These are phyloP conservation scores for Boletus rex-veris DNA, from an alignment of 768 basidiomycete species.

Conservation along the genomic window DNA sequence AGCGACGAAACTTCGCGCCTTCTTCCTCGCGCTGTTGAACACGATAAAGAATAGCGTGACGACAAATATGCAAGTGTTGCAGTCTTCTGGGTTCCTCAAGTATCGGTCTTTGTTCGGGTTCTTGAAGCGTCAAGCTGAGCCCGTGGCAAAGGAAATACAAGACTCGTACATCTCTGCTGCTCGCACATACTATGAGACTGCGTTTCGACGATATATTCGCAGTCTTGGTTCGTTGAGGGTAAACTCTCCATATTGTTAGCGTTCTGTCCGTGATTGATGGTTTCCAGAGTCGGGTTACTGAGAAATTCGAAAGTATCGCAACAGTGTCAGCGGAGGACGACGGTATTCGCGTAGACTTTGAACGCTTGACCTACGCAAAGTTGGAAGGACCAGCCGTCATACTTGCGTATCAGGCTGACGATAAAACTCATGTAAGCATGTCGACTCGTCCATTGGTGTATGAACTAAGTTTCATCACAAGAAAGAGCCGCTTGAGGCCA, in stretches of 20 bases:
- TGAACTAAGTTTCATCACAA: constrained; percentile 28
- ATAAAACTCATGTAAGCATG: constrained; percentile 75
- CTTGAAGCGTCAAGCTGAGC: constrained; percentile 75
- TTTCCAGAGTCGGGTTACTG: constrained; percentile 57
- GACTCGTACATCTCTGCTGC: constrained; percentile 80
- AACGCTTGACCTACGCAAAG: constrained; percentile 62
- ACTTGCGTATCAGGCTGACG: constrained; percentile 85
- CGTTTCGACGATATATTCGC: constrained; percentile 84
- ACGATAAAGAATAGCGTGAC: constrained; percentile 81
- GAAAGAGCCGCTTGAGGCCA: constrained; percentile 82
- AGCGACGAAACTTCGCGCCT: constrained; percentile 81
- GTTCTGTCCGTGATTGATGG: background rate
- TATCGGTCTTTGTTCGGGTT: constrained; percentile 81
- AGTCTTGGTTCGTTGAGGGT: constrained; percentile 80
- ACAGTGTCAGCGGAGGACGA: constrained; percentile 41
- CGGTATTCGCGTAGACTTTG: constrained; percentile 40
- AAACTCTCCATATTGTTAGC: constrained; percentile 6
- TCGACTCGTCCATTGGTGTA: background rate
- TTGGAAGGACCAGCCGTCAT: constrained; percentile 80
- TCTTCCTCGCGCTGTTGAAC: constrained; percentile 80
- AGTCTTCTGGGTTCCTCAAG: constrained; percentile 82
- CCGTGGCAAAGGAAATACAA: constrained; percentile 84
- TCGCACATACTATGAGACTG: constrained; percentile 93
- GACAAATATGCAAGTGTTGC: constrained; percentile 90
- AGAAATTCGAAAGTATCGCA: constrained; percentile 67